phyloP scores from a whole-genome alignment of 495 filamentous ascomycete species.

The Elasticomyces elasticus region DNA sequence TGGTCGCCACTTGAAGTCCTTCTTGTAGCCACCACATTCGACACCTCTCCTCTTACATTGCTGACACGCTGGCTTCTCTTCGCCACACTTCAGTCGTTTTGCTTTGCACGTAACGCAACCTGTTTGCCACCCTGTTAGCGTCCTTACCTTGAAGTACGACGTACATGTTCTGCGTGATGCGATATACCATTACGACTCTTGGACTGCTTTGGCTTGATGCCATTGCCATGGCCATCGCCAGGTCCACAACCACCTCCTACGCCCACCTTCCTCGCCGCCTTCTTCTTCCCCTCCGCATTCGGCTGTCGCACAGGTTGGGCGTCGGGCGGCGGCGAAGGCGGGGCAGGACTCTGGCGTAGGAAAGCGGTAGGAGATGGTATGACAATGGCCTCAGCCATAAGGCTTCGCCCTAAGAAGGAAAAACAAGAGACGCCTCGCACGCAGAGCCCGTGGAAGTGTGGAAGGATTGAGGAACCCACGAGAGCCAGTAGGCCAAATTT shows the following conservation, averaged over 20 bases:
- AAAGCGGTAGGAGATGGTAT: conserved; percentile 56
- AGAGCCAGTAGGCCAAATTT: not conserved
- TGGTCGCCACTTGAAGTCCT: conserved; percentile 74
- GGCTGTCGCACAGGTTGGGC: not conserved
- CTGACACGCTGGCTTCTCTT: conserved; percentile 63
- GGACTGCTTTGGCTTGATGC: conserved; percentile 61
- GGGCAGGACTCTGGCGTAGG: conserved; percentile 35
- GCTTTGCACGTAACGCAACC: conserved; percentile 75
- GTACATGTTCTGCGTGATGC: not conserved
- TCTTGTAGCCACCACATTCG: conserved; percentile 67
- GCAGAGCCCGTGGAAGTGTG: not conserved
- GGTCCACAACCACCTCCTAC: conserved; percentile 2
- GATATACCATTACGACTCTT: conserved; percentile 68
- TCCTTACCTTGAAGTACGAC: not conserved
- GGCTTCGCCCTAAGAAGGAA: not conserved
- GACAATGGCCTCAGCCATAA: conserved; percentile 48
- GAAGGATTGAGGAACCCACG: not conserved
- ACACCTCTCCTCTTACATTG: conserved; percentile 65
- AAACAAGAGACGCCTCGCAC: not conserved
- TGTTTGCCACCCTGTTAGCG: conserved; percentile 26
- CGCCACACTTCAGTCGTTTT: conserved; percentile 74
- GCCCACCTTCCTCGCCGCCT: conserved; percentile 10
- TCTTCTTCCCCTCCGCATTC: conserved; percentile 15
- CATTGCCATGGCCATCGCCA: conserved; percentile 18
- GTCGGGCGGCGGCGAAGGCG: conserved; percentile 26